Conservation (phyloP, 1,139 yeast species). For the Geotrichum bryndzae region DNA sequence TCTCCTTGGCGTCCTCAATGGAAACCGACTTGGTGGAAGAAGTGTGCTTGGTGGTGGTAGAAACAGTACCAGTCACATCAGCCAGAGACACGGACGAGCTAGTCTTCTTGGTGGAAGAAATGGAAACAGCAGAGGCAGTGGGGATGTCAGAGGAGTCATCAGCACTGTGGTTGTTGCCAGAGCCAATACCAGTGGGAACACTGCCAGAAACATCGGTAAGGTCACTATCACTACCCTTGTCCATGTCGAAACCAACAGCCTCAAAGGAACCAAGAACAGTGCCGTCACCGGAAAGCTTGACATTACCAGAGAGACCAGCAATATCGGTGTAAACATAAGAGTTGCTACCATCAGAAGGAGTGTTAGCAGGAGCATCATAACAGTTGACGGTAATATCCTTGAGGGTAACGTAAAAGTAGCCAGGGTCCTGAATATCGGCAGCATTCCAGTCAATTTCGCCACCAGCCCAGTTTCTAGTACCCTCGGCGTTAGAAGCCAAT, state of each 20-base stretch:
- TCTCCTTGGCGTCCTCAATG: constrained; percentile 16
- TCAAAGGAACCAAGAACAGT: constrained; percentile 54
- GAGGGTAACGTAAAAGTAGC: constrained; percentile 68
- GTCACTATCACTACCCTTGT: constrained; percentile 31
- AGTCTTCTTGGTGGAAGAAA: constrained; percentile 8
- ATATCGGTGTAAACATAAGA: constrained; percentile 55
- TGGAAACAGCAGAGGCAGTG: constrained; percentile 25
- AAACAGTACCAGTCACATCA: constrained; percentile 11
- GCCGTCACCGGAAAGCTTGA: constrained; percentile 54
- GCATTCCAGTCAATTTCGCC: constrained; percentile 82
- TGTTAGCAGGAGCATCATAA: constrained; percentile 60
- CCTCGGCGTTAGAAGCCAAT: constrained; percentile 51
- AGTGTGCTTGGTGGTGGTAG: constrained; percentile 8
- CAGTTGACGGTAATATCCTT: constrained; percentile 57
- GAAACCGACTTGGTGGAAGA: constrained; percentile 13
- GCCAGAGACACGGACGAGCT: constrained; percentile 10
- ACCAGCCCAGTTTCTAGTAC: constrained; percentile 93
- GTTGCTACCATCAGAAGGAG: constrained; percentile 42
- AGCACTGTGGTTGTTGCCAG: constrained; percentile 19
- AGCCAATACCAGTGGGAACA: constrained; percentile 21
- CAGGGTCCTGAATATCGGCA: constrained; percentile 61
- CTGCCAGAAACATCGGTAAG: constrained; percentile 22
- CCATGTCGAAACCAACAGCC: constrained; percentile 62
- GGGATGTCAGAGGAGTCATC: constrained; percentile 16
- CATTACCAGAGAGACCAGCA: constrained; percentile 42